These are phyloP conservation scores for Abrus pulchellus DNA, from an alignment of 306 rosid genomes.

Conservation along the genomic window DNA sequence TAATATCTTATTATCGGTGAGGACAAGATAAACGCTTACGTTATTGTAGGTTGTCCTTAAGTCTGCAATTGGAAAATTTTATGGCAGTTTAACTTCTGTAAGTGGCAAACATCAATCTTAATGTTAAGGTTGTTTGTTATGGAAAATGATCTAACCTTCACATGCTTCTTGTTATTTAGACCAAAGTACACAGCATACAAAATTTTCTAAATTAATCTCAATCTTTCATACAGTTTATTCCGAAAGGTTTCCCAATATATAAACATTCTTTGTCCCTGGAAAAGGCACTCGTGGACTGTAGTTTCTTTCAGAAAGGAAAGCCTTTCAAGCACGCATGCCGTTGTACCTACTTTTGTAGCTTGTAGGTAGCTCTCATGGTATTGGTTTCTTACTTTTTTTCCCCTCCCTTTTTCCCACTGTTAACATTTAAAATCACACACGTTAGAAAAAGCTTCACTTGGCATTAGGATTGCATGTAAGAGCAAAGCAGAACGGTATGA, in stretches of 20 bases:
- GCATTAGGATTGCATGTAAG: constrained; percentile 45
- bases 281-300: constrained; percentile 44
- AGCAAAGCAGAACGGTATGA: constrained; percentile 44
- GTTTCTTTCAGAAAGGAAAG: constrained; percentile 48
- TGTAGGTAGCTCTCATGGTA: constrained; percentile 36
- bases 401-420: constrained; percentile 28
- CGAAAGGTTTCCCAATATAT: constrained; percentile 33
- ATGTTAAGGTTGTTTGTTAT: constrained; percentile 21
- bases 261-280: constrained; percentile 36
- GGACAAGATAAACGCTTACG: neutral
- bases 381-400: neutral
- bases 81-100: constrained; percentile 12
- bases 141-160: neutral
- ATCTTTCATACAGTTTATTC: constrained; percentile 30
- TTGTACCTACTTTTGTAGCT: constrained; percentile 42
- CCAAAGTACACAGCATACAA: constrained; percentile 33
- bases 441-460: constrained; percentile 47
- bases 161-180: constrained; percentile 21
- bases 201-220: constrained; percentile 40
- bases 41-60: constrained; percentile 28
- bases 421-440: constrained; percentile 61
- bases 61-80: neutral
- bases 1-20: constrained; percentile 2
- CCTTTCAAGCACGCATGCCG: constrained; percentile 26
- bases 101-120: constrained; percentile 27